Conservation (phyloP, 306 rosid species). For the Castanospermum australe region DNA sequence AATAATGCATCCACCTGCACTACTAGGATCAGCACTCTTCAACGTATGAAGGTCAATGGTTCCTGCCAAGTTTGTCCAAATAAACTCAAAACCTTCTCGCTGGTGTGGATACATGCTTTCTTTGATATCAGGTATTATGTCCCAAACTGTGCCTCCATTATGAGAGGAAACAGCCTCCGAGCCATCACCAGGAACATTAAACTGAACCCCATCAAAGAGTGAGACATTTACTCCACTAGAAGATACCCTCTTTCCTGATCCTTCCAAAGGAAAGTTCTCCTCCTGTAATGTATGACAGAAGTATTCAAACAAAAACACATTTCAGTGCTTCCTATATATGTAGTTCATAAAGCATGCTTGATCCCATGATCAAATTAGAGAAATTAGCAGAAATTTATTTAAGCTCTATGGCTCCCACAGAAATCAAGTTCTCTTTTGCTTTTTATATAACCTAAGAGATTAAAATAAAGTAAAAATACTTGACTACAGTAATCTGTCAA, state of each 20-base stretch:
- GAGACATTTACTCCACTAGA: neutral
- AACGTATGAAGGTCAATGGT: slow-evolving; percentile 13
- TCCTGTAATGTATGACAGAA: slow-evolving; percentile 13
- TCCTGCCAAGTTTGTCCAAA: slow-evolving; percentile 41
- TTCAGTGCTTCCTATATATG: neutral
- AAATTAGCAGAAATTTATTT: neutral
- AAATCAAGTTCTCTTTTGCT: neutral
- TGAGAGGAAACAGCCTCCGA: neutral
- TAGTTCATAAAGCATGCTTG: neutral
- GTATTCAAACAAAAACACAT: neutral
- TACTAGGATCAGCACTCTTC: slow-evolving; percentile 3
- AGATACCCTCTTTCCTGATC: neutral
- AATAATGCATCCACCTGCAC: slow-evolving; percentile 41
- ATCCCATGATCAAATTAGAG: neutral
- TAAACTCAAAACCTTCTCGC: slow-evolving; percentile 47
- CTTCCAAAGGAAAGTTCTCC: neutral
- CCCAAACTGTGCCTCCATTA: slow-evolving; percentile 40
- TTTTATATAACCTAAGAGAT: neutral
- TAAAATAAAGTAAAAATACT: neutral
- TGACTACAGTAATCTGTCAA: too few relatives aligned
- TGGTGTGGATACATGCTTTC: slow-evolving; percentile 36
- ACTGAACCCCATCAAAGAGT: neutral
- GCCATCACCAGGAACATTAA: neutral
- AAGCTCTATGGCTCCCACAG: neutral
- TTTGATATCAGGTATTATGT: slow-evolving; percentile 37